These are phyloP conservation scores for Ceratobasidium sp. DNA, from an alignment of 1,284 basidiomycete genomes.

Conservation along the genomic window DNA sequence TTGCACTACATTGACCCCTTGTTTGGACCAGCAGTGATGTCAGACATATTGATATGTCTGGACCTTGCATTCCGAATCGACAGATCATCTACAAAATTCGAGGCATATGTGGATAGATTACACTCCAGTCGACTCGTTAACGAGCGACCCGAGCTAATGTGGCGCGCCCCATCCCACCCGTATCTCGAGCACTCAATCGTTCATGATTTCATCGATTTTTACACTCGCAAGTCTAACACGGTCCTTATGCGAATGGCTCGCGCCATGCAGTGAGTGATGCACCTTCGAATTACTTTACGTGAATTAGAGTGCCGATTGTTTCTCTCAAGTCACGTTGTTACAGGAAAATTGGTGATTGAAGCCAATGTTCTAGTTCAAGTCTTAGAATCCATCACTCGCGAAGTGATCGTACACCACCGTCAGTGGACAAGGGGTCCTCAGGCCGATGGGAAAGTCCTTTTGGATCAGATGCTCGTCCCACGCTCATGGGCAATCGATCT, in stretches of 20 bases:
- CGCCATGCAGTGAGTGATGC: neutral
- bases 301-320: neutral
- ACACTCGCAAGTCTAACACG: neutral
- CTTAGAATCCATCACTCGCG: slow-evolving; percentile 18
- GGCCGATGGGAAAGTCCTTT: too few relatives aligned
- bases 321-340: slow-evolving; percentile 15
- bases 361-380: slow-evolving; percentile 26
- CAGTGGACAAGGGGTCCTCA: neutral
- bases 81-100: neutral
- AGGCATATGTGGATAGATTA: neutral
- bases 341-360: slow-evolving; percentile 7
- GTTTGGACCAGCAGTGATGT: neutral
- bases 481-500: slow-evolving; percentile 35
- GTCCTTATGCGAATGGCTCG: neutral
- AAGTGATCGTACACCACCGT: slow-evolving; percentile 16
- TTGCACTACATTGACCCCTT: neutral
- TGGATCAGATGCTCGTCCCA: slow-evolving; percentile 8
- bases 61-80: slow-evolving; percentile 17
- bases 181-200: slow-evolving; percentile 1
- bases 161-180: neutral
- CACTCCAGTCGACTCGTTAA: neutral
- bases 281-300: neutral
- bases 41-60: slow-evolving; percentile 5
- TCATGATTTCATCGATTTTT: slow-evolving; percentile 34
- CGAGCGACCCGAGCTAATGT: neutral